Conservation (phyloP, 2,329 filamentous ascomycete genomes). For the Penicillium sp. region DNA sequence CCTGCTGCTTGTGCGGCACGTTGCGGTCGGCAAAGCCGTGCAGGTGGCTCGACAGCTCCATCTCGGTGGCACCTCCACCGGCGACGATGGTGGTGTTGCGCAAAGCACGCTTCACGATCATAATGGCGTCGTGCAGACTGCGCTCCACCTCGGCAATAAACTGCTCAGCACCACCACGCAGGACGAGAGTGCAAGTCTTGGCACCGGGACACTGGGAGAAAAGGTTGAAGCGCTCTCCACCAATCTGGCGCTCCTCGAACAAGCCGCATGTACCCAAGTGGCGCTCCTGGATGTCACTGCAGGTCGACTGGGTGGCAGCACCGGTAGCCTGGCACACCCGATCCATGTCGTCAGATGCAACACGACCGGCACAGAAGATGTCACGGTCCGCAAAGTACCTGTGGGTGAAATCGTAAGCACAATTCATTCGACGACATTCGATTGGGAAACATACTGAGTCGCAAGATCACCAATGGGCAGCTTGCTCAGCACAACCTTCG, state of each 20-base stretch:
- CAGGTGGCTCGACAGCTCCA: constrained; percentile 93
- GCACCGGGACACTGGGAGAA: constrained; percentile 93
- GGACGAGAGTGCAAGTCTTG: constrained; percentile 93
- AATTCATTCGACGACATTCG: background rate
- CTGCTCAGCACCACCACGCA: constrained; percentile 94
- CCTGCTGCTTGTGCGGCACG: constrained; percentile 90
- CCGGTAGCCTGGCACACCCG: constrained; percentile 93
- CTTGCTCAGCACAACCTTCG: constrained; percentile 96
- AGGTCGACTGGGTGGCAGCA: constrained; percentile 88
- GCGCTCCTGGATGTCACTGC: constrained; percentile 84
- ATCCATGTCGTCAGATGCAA: constrained; percentile 87
- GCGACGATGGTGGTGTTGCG: constrained; percentile 93
- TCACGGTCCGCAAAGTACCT: constrained; percentile 92
- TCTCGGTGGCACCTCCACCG: constrained; percentile 89
- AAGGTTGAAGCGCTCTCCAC: constrained; percentile 96
- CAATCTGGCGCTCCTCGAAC: constrained; percentile 96
- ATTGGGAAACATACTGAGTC: constrained; percentile 61
- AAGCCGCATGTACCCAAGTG: constrained; percentile 85
- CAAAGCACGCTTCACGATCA: constrained; percentile 98
- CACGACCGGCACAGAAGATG: constrained; percentile 95
- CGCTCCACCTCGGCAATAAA: constrained; percentile 99
- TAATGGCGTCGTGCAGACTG: constrained; percentile 96
- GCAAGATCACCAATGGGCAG: constrained; percentile 95
- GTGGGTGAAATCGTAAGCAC: background rate
- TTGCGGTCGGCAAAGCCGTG: constrained; percentile 90